A percentile compares a stretch with the other conserved stretches of the same genome.
Evolutionary conservation across 768 basidiomycete genomes (phyloP).

Genomic region (Sutorius australiensis): DNA sequence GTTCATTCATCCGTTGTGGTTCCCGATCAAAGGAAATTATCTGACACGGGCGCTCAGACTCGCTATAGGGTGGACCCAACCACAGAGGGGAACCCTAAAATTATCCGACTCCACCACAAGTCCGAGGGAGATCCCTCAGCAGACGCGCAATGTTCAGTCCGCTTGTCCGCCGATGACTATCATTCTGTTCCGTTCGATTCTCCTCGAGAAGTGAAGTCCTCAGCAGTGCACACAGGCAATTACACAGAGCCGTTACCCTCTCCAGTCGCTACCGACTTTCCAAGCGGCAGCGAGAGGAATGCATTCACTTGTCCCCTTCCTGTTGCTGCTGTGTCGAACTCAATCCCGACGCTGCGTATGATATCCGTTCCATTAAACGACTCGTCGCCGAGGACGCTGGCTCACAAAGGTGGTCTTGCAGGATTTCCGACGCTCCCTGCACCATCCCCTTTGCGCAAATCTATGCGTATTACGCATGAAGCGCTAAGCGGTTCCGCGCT

Average conservation of each 20-base stretch:
- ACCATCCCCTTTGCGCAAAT: constrained; percentile 68
- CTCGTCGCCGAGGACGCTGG: constrained; percentile 21
- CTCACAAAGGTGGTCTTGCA: constrained; percentile 39
- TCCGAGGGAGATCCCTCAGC: constrained; percentile 14
- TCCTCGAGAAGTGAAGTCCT: constrained; percentile 16
- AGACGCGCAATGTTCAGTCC: constrained; percentile 9
- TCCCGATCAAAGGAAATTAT: neutral
- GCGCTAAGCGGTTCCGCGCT: constrained; percentile 32
- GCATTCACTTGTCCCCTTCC: constrained; percentile 25
- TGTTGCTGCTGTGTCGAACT: constrained; percentile 9
- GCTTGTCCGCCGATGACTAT: constrained; percentile 36
- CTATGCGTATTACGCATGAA: constrained; percentile 50
- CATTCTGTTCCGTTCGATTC: constrained; percentile 40
- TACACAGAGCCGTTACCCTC: constrained; percentile 21
- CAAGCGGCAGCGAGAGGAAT: constrained; percentile 10
- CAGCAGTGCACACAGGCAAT: constrained; percentile 4
- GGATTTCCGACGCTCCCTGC: constrained; percentile 65
- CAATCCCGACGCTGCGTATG: constrained; percentile 6
- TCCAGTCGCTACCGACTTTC: neutral
- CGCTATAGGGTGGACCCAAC: neutral
- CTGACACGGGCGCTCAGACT: neutral
- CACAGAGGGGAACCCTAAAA: neutral
- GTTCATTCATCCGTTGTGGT: neutral
- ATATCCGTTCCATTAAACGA: constrained; percentile 37
- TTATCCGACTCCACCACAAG: neutral